Evolutionary conservation across 805 yeast genomes (phyloP).

Genomic region (Kodamaea kaohsiungensis): DNA sequence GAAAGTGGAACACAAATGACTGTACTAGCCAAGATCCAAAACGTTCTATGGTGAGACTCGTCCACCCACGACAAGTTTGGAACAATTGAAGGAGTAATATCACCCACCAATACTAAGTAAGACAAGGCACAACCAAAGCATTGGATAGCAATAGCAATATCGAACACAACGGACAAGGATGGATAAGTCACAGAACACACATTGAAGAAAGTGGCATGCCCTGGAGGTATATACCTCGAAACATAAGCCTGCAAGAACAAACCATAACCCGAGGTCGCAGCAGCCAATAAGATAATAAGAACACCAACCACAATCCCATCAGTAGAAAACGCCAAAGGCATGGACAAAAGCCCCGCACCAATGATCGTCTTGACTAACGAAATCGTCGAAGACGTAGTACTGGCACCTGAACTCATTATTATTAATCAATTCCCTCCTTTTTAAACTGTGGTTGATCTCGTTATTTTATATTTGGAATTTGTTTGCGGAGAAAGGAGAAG

Average conservation of each 20-base stretch:
- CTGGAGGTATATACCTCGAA: slow-evolving; percentile 49
- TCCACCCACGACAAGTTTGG: slow-evolving; percentile 21
- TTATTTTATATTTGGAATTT: not conserved
- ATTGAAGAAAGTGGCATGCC: slow-evolving; percentile 71
- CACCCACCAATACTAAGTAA: slow-evolving; percentile 70
- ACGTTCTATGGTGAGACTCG: slow-evolving; percentile 38
- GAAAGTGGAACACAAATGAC: slow-evolving; percentile 59
- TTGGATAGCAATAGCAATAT: slow-evolving; percentile 67
- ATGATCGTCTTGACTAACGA: slow-evolving; percentile 58
- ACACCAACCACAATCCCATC: slow-evolving; percentile 50
- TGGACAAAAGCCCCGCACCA: slow-evolving; percentile 70
- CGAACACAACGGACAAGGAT: slow-evolving; percentile 59
- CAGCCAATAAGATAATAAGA: slow-evolving; percentile 58
- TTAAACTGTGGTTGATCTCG: not conserved
- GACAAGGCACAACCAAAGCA: slow-evolving; percentile 73
- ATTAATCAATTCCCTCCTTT: not conserved
- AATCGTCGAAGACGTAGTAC: slow-evolving; percentile 57
- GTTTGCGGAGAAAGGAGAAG: not conserved
- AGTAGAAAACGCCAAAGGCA: slow-evolving; percentile 64
- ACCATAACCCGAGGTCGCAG: slow-evolving; percentile 67
- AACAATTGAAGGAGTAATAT: slow-evolving; percentile 63
- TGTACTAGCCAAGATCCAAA: slow-evolving; percentile 60
- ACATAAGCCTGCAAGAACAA: slow-evolving; percentile 61
- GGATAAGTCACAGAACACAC: slow-evolving; percentile 63
- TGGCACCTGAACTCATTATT: slow-evolving; percentile 36